phyloP scores from a whole-genome alignment of 257 asterid genomes.

The Solanum tarijense region DNA sequence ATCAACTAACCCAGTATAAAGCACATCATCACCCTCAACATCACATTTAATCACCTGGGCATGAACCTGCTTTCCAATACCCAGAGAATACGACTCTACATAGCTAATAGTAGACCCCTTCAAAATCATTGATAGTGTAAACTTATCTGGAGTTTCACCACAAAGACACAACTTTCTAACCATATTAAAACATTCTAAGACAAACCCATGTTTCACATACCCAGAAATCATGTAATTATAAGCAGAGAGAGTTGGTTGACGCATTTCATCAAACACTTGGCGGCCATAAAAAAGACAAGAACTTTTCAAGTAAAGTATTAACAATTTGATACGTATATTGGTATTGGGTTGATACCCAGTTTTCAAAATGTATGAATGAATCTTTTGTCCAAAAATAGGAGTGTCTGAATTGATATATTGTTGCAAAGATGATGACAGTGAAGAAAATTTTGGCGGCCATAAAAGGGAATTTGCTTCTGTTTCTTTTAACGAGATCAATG shows the following conservation, averaged over 20 bases:
- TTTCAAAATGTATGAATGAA: conserved; percentile 65
- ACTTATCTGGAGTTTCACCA: conserved; percentile 55
- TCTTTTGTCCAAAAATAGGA: conserved; percentile 63
- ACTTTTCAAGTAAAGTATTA: conserved; percentile 46
- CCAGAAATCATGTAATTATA: conserved; percentile 83
- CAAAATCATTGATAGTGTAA: conserved; percentile 66
- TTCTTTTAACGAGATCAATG: background rate
- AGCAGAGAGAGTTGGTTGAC: conserved; percentile 55
- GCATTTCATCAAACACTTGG: conserved; percentile 68
- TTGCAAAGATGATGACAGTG: conserved; percentile 46
- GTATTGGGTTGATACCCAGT: conserved; percentile 50
- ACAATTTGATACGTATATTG: conserved; percentile 66
- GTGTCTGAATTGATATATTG: conserved; percentile 54
- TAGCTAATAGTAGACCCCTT: conserved; percentile 41
- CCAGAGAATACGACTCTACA: conserved; percentile 2
- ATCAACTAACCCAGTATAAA: conserved; percentile 63
- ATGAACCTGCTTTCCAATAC: conserved; percentile 48
- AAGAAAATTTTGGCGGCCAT: conserved; percentile 11
- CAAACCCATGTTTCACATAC: conserved; percentile 38
- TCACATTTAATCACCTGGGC: conserved; percentile 44
- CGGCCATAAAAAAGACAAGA: conserved; percentile 43
- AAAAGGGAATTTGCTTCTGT: background rate
- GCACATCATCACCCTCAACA: conserved; percentile 56
- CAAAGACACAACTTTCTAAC: conserved; percentile 35
- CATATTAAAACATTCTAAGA: conserved; percentile 36